Conservation (phyloP, 306 rosid species). For the Myrica gale region DNA sequence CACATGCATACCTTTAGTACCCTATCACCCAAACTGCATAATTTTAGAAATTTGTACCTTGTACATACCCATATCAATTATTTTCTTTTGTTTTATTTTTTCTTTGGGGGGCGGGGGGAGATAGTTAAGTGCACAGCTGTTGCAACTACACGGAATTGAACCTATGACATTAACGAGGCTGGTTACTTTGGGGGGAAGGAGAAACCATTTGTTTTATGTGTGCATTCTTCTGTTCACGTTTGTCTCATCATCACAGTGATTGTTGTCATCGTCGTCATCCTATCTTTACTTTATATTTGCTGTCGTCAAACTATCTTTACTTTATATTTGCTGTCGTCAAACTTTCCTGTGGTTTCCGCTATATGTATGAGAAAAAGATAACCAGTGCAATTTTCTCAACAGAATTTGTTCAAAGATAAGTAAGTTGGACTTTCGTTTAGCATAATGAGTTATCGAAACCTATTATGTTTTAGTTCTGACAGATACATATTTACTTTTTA, state of each 20-base stretch:
- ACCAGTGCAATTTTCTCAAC: not conserved
- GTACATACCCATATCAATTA: constrained; percentile 4
- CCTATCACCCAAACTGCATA: constrained; percentile 5
- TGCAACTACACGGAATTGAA: not conserved
- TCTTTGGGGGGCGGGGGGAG: not conserved
- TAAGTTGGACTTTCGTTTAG: constrained; percentile 22
- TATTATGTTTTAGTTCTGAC: constrained; percentile 27
- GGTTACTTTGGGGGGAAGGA: not conserved
- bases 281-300: too few species aligned
- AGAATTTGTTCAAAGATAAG: not conserved
- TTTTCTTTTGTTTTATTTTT: not conserved
- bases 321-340: not conserved
- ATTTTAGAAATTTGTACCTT: constrained; percentile 8
- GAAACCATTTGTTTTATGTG: not conserved
- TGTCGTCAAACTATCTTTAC: not conserved
- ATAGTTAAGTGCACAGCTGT: not conserved
- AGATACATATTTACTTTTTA: constrained; percentile 34
- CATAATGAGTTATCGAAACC: constrained; percentile 22
- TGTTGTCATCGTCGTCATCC: not conserved
- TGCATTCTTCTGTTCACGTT: constrained; percentile 1
- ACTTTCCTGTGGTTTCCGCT: constrained; percentile 12
- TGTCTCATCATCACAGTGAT: not conserved
- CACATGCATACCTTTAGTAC: constrained; percentile 9
- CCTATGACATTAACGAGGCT: not conserved
- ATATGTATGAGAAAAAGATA: not conserved